These are phyloP conservation scores for Senna tora DNA, from an alignment of 306 rosid genomes.

Conservation along the genomic window DNA sequence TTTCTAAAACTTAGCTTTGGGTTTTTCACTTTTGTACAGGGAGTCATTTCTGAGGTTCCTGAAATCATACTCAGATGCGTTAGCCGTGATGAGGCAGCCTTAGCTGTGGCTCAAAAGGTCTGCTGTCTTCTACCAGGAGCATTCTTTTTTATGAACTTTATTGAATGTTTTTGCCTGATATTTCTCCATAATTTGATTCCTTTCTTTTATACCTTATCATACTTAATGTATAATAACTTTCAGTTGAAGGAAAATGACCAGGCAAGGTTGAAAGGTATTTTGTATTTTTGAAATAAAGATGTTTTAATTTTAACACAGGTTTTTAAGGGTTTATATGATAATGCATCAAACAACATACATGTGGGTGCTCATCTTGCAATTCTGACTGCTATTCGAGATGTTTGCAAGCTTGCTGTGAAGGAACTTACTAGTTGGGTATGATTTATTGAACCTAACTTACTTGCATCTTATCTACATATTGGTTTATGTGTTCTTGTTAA, in stretches of 20 bases:
- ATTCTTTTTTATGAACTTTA: slow-evolving; percentile 12
- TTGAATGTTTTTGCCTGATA: slow-evolving; percentile 2
- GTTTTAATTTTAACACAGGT: slow-evolving; percentile 56
- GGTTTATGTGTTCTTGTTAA: neutral
- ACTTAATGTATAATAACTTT: slow-evolving; percentile 23
- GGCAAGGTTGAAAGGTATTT: neutral
- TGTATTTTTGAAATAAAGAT: slow-evolving; percentile 16
- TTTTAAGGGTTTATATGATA: slow-evolving; percentile 84
- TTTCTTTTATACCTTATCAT: slow-evolving; percentile 9
- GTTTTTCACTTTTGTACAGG: slow-evolving; percentile 51
- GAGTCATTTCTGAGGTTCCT: slow-evolving; percentile 85
- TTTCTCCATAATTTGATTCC: slow-evolving; percentile 22
- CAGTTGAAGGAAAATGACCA: neutral
- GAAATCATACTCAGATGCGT: slow-evolving; percentile 87
- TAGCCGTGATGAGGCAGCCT: slow-evolving; percentile 98
- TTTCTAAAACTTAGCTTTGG: slow-evolving; percentile 3
- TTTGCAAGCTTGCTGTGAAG: slow-evolving; percentile 97
- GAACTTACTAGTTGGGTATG: slow-evolving; percentile 98
- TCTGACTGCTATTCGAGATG: slow-evolving; percentile 94
- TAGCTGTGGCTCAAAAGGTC: slow-evolving; percentile 99
- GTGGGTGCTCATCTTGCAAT: slow-evolving; percentile 81
- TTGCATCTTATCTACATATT: neutral
- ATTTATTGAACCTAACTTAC: slow-evolving; percentile 16
- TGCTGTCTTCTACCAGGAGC: neutral
- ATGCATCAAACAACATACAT: slow-evolving; percentile 73